phyloP scores from a whole-genome alignment of 208 protist species.

The Blastocrithidia nonstop region DNA sequence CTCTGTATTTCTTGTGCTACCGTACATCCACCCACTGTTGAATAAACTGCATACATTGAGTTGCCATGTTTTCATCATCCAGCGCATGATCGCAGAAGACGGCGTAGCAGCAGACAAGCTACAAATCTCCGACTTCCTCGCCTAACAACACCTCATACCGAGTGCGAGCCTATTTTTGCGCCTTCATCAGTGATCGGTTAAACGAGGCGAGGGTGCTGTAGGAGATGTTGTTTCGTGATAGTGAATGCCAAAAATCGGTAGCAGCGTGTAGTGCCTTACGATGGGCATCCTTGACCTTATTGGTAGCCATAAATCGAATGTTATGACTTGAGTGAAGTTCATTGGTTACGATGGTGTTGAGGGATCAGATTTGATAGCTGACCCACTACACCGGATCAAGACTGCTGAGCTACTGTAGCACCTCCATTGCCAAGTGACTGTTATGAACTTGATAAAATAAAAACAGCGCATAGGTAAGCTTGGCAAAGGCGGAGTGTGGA shows the following conservation, averaged over 20 bases:
- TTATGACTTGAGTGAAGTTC: neutral
- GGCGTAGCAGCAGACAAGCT: neutral
- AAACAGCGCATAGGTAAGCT: neutral
- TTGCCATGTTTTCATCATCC: neutral
- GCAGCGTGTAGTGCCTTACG: neutral
- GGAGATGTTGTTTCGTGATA: neutral
- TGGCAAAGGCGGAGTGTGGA: neutral
- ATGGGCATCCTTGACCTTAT: neutral
- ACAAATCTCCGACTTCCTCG: neutral
- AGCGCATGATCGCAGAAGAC: neutral
- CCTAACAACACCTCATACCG: neutral
- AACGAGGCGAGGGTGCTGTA: neutral
- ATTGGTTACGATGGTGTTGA: neutral
- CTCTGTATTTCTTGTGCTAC: neutral
- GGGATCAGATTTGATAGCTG: neutral
- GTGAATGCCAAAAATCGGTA: neutral
- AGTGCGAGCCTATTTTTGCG: neutral
- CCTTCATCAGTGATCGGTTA: neutral
- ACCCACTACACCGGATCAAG: neutral
- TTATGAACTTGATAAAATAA: neutral
- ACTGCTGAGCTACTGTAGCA: neutral
- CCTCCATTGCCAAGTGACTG: neutral
- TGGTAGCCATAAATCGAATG: neutral
- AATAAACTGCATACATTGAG: slow-evolving; percentile 1
- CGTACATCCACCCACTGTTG: neutral